These are phyloP conservation scores for Plasmodium relictum DNA, from an alignment of 169 alveolate genomes.

Conservation along the genomic window DNA sequence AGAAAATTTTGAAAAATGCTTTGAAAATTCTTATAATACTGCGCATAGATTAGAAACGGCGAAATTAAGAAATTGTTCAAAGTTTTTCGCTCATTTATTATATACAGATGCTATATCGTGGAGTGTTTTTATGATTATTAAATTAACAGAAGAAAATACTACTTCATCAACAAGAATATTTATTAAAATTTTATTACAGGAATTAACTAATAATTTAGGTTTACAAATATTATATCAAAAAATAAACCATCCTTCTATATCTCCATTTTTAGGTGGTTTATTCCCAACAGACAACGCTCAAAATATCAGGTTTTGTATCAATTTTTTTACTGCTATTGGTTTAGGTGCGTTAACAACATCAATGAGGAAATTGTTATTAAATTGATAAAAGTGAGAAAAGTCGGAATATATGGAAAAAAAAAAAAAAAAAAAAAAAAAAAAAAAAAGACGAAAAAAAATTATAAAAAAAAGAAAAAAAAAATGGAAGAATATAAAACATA, in stretches of 20 bases:
- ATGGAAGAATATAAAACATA: background rate
- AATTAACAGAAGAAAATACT: slow-evolving; percentile 97
- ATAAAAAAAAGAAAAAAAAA: background rate
- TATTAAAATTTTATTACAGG: slow-evolving; percentile 96
- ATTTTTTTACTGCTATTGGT: slow-evolving; percentile 98
- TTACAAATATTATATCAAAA: slow-evolving; percentile 81
- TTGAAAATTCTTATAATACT: slow-evolving; percentile 87
- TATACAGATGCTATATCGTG: slow-evolving; percentile 90
- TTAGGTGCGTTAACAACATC: slow-evolving; percentile 95
- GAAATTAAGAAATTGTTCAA: slow-evolving; percentile 96
- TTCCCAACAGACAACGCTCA: slow-evolving; percentile 96
- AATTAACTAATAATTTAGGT: slow-evolving; percentile 93
- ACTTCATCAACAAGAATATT: slow-evolving; percentile 98
- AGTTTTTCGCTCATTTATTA: slow-evolving; percentile 97
- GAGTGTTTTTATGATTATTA: slow-evolving; percentile 91
- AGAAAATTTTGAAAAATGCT: slow-evolving; percentile 93
- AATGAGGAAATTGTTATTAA: slow-evolving; percentile 89
- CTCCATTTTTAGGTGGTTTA: slow-evolving; percentile 92
- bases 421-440: background rate
- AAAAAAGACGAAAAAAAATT: too few relatives aligned
- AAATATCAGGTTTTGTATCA: slow-evolving; percentile 96
- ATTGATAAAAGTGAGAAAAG: background rate
- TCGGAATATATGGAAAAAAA: background rate
- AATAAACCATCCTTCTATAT: slow-evolving; percentile 90
- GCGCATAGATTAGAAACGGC: slow-evolving; percentile 97